A percentile compares a stretch with the other conserved stretches of the same genome.
Conservation (phyloP, 2,329 filamentous ascomycete genomes). For the Apiospora saccharicola region DNA sequence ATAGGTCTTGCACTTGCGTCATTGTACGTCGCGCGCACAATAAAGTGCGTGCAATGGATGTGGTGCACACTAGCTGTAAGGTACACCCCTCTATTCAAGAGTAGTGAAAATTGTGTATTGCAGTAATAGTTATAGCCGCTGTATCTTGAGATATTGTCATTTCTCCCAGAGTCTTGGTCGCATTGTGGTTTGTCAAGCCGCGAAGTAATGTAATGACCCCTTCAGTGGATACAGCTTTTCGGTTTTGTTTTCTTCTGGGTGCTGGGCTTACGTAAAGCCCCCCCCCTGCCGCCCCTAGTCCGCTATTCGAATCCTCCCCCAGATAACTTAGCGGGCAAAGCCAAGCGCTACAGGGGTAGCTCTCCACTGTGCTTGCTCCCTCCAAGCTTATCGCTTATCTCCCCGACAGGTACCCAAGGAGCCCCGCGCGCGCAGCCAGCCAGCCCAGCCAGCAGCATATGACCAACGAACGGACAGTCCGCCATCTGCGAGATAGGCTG, state of each 20-base stretch:
- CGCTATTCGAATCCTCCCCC: conserved; percentile 16
- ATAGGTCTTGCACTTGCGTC: not conserved
- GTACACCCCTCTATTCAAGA: not conserved
- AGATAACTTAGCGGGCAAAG: not conserved
- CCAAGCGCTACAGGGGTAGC: conserved; percentile 3
- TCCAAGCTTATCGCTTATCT: conserved; percentile 23
- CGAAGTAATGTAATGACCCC: not conserved
- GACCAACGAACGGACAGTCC: conserved; percentile 18
- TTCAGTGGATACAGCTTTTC: not conserved
- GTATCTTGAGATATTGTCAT: not conserved
- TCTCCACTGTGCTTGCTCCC: not conserved
- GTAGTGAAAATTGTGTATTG: not conserved
- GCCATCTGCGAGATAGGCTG: conserved; percentile 16
- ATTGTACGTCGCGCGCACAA: not conserved
- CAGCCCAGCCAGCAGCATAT: not conserved
- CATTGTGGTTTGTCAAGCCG: not conserved
- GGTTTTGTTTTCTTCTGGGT: not conserved
- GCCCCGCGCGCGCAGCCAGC: not conserved
- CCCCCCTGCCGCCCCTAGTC: not conserved
- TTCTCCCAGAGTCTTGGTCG: not conserved
- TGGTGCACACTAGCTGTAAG: not conserved
- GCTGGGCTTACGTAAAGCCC: not conserved
- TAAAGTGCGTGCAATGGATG: not conserved
- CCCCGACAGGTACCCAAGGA: conserved; percentile 8
- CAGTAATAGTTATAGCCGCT: not conserved